phyloP scores from a whole-genome alignment of 495 filamentous ascomycete genomes.

The Copromyces sp. region DNA sequence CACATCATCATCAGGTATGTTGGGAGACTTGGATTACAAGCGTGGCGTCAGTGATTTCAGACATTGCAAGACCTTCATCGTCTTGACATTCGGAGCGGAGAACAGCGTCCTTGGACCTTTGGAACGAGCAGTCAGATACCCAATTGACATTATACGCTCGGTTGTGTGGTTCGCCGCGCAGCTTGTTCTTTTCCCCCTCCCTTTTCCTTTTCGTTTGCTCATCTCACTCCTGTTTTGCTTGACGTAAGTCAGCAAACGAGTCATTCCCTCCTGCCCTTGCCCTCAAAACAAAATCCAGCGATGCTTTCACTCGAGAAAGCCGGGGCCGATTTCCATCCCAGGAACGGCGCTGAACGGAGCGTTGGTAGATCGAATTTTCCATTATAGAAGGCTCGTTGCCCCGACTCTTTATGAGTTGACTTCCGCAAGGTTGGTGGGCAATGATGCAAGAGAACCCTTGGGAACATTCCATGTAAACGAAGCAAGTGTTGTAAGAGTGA shows the following conservation, averaged over 20 bases:
- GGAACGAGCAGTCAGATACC: conserved; percentile 24
- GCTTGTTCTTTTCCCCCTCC: not conserved
- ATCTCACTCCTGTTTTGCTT: not conserved
- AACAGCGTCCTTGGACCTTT: conserved; percentile 12
- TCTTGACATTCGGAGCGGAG: conserved; percentile 7
- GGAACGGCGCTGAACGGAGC: conserved; percentile 45
- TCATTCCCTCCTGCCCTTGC: conserved; percentile 3
- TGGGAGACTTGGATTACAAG: conserved; percentile 14
- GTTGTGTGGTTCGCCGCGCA: conserved; percentile 4
- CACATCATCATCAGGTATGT: conserved; percentile 3
- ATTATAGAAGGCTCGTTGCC: conserved; percentile 54
- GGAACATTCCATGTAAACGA: conserved; percentile 20
- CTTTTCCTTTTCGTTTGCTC: conserved; percentile 1
- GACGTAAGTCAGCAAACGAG: not conserved
- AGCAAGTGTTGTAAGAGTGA: not conserved
- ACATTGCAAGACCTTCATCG: conserved; percentile 5
- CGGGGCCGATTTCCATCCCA: conserved; percentile 37
- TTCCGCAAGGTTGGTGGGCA: conserved; percentile 45
- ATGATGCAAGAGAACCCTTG: conserved; percentile 64
- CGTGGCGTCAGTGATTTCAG: conserved; percentile 21
- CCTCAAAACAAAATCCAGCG: conserved; percentile 26
- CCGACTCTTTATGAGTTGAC: conserved; percentile 28
- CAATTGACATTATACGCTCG: conserved; percentile 19
- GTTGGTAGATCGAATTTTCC: conserved; percentile 46
- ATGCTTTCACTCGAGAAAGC: conserved; percentile 41